phyloP scores from a whole-genome alignment of 2,329 filamentous ascomycete species.

The Fusarium transvaalense region DNA sequence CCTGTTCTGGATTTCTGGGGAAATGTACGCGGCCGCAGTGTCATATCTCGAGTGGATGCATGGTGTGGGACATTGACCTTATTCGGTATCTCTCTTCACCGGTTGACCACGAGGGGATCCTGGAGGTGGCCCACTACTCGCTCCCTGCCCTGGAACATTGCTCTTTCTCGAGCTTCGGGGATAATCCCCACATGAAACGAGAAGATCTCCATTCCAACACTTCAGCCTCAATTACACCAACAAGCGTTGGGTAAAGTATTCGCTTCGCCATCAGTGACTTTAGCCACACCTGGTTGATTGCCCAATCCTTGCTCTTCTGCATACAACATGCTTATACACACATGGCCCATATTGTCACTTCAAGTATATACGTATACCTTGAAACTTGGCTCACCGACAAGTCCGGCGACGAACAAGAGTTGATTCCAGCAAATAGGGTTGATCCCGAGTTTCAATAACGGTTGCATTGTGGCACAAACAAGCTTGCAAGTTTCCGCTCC shows the following conservation, averaged over 20 bases:
- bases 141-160: conserved; percentile 19
- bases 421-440: conserved; percentile 44
- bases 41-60: conserved; percentile 40
- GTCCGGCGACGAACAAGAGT: conserved; percentile 25
- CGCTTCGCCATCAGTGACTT: conserved; percentile 8
- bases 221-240: conserved; percentile 43
- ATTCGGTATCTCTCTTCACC: conserved; percentile 35
- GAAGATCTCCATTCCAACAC: conserved; percentile 33
- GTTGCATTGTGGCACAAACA: conserved; percentile 39
- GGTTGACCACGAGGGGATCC: conserved; percentile 37
- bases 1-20: conserved; percentile 47
- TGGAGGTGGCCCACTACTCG: conserved; percentile 40
- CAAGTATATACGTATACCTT: conserved; percentile 15
- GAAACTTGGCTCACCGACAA: conserved; percentile 29
- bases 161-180: conserved; percentile 26
- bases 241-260: conserved; percentile 15
- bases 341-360: conserved; percentile 13
- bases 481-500: conserved; percentile 38
- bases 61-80: conserved; percentile 40
- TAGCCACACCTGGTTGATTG: conserved; percentile 15
- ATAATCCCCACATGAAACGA: conserved; percentile 44
- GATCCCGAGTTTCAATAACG: conserved; percentile 39
- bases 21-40: conserved; percentile 41
- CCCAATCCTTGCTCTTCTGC: conserved; percentile 20
- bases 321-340: conserved; percentile 7